phyloP scores from a whole-genome alignment of 352 stramenopile genomes.

The Globisporangium polare region DNA sequence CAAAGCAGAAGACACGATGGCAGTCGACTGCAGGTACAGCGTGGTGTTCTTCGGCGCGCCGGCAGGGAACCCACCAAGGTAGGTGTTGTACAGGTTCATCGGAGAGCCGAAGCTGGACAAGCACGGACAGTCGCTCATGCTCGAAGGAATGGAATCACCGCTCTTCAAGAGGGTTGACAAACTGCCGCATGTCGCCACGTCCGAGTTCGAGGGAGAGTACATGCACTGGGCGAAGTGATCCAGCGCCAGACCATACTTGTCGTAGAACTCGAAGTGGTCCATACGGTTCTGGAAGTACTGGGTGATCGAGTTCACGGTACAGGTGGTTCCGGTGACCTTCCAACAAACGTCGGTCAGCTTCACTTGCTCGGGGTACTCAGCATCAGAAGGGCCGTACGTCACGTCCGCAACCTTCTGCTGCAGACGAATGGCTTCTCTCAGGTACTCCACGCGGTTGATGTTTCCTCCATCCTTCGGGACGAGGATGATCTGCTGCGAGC shows the following conservation, averaged over 20 bases:
- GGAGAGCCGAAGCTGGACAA: conserved; percentile 54
- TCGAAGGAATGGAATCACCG: conserved; percentile 39
- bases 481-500: conserved; percentile 62
- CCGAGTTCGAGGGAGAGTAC: conserved; percentile 48
- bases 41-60: conserved; percentile 46
- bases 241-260: conserved; percentile 37
- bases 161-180: conserved; percentile 29
- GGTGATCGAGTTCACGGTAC: conserved; percentile 58
- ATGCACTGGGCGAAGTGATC: conserved; percentile 59
- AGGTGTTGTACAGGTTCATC: conserved; percentile 71
- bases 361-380: conserved; percentile 19
- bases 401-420: conserved; percentile 41
- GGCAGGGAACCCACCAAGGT: conserved; percentile 48
- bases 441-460: conserved; percentile 43
- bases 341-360: conserved; percentile 58
- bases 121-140: conserved; percentile 60
- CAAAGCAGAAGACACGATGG: conserved; percentile 48
- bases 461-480: conserved; percentile 57
- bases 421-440: conserved; percentile 50
- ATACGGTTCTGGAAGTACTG: conserved; percentile 67
- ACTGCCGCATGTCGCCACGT: conserved; percentile 40
- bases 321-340: conserved; percentile 56
- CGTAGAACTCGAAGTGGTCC: conserved; percentile 57
- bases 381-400: conserved; percentile 26
- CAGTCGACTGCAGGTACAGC: conserved; percentile 39